phyloP scores from a whole-genome alignment of 148 eudicot species.

The Vaccinium darrowii region DNA sequence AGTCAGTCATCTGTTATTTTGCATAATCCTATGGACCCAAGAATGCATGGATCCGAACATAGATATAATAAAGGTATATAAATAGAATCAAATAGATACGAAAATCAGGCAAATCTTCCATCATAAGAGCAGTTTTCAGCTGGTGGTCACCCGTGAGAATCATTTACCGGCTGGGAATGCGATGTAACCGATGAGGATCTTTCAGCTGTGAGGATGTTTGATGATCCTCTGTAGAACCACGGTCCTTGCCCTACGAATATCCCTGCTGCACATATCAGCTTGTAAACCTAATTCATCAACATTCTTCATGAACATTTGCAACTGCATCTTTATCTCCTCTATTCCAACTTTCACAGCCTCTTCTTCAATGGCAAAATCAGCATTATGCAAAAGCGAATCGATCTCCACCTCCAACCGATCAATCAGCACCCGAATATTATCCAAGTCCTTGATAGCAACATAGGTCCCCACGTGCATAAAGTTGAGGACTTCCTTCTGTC shows the following conservation, averaged over 20 bases:
- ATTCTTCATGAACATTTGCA: slow-evolving; percentile 71
- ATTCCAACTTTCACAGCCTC: slow-evolving; percentile 74
- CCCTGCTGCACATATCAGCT: slow-evolving; percentile 85
- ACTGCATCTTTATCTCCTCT: slow-evolving; percentile 69
- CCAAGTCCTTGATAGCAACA: slow-evolving; percentile 88
- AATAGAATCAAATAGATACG: background rate
- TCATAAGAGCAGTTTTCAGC: background rate
- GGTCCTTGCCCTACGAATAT: slow-evolving; percentile 88
- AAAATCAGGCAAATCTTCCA: background rate
- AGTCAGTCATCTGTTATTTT: slow-evolving; percentile 11
- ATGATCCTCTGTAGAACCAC: slow-evolving; percentile 94
- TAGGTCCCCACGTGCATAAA: slow-evolving; percentile 90
- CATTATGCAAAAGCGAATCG: slow-evolving; percentile 48
- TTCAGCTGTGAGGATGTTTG: slow-evolving; percentile 59
- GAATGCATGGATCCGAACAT: slow-evolving; percentile 6
- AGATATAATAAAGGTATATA: background rate
- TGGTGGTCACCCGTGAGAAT: background rate
- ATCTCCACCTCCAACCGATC: slow-evolving; percentile 73
- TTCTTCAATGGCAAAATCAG: slow-evolving; percentile 56
- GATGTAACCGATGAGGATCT: background rate
- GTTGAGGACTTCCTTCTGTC: slow-evolving; percentile 87
- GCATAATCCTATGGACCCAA: slow-evolving; percentile 5
- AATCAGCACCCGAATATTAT: slow-evolving; percentile 67
- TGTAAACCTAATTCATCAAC: slow-evolving; percentile 85
- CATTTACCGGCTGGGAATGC: background rate